Evolutionary conservation across 306 rosid genomes (phyloP).

Genomic region (Canavalia gladiata): DNA sequence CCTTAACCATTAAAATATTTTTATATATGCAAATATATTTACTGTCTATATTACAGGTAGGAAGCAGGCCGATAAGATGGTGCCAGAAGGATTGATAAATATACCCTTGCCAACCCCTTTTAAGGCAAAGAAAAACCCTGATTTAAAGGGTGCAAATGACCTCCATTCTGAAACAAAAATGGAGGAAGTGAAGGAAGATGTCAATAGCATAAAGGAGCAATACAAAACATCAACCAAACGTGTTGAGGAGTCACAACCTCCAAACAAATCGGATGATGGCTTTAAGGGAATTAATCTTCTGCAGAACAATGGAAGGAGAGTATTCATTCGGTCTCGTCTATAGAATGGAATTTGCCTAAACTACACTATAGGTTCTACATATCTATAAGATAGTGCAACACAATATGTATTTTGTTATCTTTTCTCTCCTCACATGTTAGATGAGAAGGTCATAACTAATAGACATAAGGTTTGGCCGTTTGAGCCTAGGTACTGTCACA

Average conservation of each 20-base stretch:
- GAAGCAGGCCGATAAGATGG: conserved; percentile 55
- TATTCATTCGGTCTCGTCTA: conserved; percentile 78
- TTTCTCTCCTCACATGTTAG: not conserved
- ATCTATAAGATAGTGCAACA: conserved; percentile 34
- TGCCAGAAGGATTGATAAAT: conserved; percentile 56
- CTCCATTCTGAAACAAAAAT: conserved; percentile 49
- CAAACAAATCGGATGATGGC: conserved; percentile 58
- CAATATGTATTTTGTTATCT: conserved; percentile 5
- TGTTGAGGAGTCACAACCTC: conserved; percentile 52
- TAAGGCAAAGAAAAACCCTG: conserved; percentile 52
- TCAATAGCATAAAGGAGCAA: conserved; percentile 52
- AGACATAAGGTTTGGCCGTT: conserved; percentile 2
- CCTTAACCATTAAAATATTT: too few relatives aligned
- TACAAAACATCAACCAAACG: conserved; percentile 52
- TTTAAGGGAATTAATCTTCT: conserved; percentile 49
- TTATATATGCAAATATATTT: conserved; percentile 5
- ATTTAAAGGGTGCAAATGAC: conserved; percentile 57
- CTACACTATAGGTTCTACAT: not conserved
- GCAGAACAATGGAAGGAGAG: conserved; percentile 59
- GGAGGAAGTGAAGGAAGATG: conserved; percentile 60
- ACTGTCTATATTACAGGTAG: conserved; percentile 58
- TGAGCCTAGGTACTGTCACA: not conserved
- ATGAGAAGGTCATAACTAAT: not conserved
- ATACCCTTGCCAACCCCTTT: conserved; percentile 48
- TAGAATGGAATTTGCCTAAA: conserved; percentile 47